Percentiles rank a stretch among this genome's conserved stretches.
Conservation (phyloP, 2,329 filamentous ascomycete genomes). For the Neonectria sp. region DNA sequence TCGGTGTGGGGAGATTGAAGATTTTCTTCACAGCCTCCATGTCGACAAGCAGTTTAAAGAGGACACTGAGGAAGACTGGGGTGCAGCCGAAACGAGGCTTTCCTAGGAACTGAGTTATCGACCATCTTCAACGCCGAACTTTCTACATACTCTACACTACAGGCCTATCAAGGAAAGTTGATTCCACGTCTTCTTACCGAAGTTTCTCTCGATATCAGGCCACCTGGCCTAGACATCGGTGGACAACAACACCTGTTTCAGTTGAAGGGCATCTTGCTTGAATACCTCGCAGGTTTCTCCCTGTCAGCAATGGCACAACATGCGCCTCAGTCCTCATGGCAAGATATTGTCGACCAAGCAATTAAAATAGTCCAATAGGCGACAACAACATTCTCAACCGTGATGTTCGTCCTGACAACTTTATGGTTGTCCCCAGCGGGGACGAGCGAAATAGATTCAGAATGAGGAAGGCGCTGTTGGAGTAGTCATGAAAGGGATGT, state of each 20-base stretch:
- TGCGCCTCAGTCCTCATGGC: slow-evolving; percentile 24
- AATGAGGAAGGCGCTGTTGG: slow-evolving; percentile 45
- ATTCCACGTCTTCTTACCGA: slow-evolving; percentile 34
- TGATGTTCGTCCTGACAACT: slow-evolving; percentile 44
- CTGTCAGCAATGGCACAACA: slow-evolving; percentile 22
- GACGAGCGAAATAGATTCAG: slow-evolving; percentile 31
- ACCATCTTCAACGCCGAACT: slow-evolving; percentile 33
- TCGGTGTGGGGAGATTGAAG: neutral
- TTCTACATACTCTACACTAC: slow-evolving; percentile 34
- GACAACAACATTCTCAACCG: slow-evolving; percentile 44
- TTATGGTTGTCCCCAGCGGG: slow-evolving; percentile 40
- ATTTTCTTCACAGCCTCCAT: slow-evolving; percentile 19
- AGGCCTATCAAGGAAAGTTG: slow-evolving; percentile 33
- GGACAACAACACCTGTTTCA: slow-evolving; percentile 19
- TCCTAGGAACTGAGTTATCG: slow-evolving; percentile 17
- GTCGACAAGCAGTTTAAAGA: neutral
- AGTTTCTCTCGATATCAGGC: slow-evolving; percentile 24
- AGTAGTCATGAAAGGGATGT: slow-evolving; percentile 28
- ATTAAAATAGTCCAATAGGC: slow-evolving; percentile 37
- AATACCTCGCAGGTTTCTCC: slow-evolving; percentile 38
- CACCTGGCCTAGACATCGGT: neutral
- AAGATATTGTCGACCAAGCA: slow-evolving; percentile 40
- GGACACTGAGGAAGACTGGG: slow-evolving; percentile 36
- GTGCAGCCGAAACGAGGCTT: slow-evolving; percentile 35
- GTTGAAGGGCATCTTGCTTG: slow-evolving; percentile 38